phyloP scores from a whole-genome alignment of 441 rosid species.

The Gossypium davidsonii region DNA sequence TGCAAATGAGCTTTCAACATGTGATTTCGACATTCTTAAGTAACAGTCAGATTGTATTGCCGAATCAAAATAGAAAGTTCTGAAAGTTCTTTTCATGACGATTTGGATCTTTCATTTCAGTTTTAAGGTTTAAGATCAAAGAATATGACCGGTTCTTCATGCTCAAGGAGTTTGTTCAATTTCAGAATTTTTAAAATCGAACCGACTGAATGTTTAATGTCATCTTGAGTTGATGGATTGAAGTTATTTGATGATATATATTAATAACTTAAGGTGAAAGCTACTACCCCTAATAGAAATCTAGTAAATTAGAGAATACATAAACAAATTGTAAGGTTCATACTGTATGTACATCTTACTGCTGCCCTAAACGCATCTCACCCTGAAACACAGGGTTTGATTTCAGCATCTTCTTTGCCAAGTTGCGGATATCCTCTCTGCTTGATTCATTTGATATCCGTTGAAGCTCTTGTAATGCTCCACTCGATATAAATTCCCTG shows the following conservation, averaged over 20 bases:
- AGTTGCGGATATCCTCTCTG: conserved; percentile 80
- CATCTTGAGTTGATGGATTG: neutral
- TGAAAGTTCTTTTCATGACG: neutral
- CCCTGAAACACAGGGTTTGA: conserved; percentile 43
- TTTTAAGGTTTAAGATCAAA: neutral
- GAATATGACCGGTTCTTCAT: neutral
- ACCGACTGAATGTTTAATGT: neutral
- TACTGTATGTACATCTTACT: conserved; percentile 9
- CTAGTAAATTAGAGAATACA: neutral
- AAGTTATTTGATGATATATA: conserved; percentile 1
- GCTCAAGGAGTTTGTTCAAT: neutral
- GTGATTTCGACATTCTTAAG: neutral
- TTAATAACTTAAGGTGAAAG: neutral
- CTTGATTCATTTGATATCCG: conserved; percentile 73
- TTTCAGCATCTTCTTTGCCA: conserved; percentile 78
- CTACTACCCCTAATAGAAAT: neutral
- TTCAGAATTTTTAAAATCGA: neutral
- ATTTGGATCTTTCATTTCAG: neutral
- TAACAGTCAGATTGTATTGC: neutral
- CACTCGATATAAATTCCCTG: conserved; percentile 51
- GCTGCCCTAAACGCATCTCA: conserved; percentile 18
- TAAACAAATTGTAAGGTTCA: neutral
- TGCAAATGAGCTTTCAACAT: conserved; percentile 11
- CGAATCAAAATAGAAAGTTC: neutral
- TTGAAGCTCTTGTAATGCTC: conserved; percentile 56